Evolutionary conservation across 306 rosid species (phyloP), one percentile per base, ranked within the genome.

Genomic region (Fagus sylvatica): DNA sequence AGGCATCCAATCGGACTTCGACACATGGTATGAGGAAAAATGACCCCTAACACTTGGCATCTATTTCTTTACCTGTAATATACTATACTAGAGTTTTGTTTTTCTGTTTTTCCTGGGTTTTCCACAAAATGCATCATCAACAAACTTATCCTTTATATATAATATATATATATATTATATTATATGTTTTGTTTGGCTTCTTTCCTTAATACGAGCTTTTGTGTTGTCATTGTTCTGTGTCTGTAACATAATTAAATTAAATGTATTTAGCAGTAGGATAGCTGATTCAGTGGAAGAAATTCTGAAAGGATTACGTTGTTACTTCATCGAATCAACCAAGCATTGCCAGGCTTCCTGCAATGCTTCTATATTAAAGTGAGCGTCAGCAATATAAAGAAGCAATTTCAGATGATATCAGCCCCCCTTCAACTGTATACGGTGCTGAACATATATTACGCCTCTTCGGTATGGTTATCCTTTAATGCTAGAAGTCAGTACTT

Each of bases 391-490:
- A 78, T 69, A 87, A 82, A 76, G 91, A 89, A 85, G 89, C 87
- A 68, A 84, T 90, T 42, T 60, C 82, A 41, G 65, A 82, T 56
- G 80, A 84, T 80, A 65, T 73, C 53, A 22, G 28, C 28, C 57
- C 79, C 74, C 97, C 96, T 61, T 89, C 98, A 73, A 54, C 91
- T 72, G 80, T 92, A 71, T 92, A 95, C 43, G 98, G 98, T 28
- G 97, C 98, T 43, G 98, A 95, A 80, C 98, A 94, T 88, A 87
- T 94, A 72, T 75, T 94, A 64, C 97, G 97, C 34, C 98, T 88
- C 66, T 92, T 89, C 28, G 93, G 98, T 94, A 92, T 56, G 87
- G 79, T 60, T 53, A 2, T 77, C 46, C 65, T 40, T 72, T 72
- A 19, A 40, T 75, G 59, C n/a, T 7, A 43, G 32, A 48, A 8